Evolutionary conservation across 1,284 basidiomycete species (phyloP), one percentile per base, ranked within the genome.

Genomic region (Microbotryum violaceum): DNA sequence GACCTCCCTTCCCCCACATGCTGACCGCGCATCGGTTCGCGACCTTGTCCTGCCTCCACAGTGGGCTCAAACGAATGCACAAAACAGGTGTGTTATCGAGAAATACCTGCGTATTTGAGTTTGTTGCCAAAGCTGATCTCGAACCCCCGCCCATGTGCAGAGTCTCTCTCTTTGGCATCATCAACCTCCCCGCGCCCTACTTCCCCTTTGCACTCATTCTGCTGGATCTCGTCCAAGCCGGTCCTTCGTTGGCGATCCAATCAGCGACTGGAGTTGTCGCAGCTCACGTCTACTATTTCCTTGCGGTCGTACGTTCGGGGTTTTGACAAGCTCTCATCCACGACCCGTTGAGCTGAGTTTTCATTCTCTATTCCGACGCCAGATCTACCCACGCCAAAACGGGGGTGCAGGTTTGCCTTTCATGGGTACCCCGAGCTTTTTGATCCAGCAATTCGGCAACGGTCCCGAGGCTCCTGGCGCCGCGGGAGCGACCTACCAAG

Each of bases 161-260:
- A 71, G 84, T 85, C 14, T 87, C 85, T 18, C 72, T 91, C 62
- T 84, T 88, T 77, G 88, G 88, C 7, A 79, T 91, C 52, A 64
- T 90, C 69, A 82, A 81, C 14, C 71, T 90, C 63, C 87, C 87
- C 0, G 75, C 87, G 62, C 76, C 78, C 62, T 92, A 86, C 74
- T 82, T 88, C 65, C 88, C 91, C 0, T 89, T 85, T 71, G 79
- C 83, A 48, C 80, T 91, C 70, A 80, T 92, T 57, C 82, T 71
- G 45, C 75, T 92, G 70, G 89, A 91, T 74, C 72, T 87, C 47
- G 72, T 91, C 68, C 80, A 80, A 64, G 83, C 77, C 14, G 89
- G 89, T 4, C 82, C 83, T 0, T 46, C 60, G 0, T 80, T 79
- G 4, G 86, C 83, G 4, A 81, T 83, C 2, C 72, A 78, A 57